A percentile compares a stretch with the other conserved stretches of the same genome.
Conservation (phyloP, 176 grass and related monocot genomes). For the Rhipidocladum racemiflorum region DNA sequence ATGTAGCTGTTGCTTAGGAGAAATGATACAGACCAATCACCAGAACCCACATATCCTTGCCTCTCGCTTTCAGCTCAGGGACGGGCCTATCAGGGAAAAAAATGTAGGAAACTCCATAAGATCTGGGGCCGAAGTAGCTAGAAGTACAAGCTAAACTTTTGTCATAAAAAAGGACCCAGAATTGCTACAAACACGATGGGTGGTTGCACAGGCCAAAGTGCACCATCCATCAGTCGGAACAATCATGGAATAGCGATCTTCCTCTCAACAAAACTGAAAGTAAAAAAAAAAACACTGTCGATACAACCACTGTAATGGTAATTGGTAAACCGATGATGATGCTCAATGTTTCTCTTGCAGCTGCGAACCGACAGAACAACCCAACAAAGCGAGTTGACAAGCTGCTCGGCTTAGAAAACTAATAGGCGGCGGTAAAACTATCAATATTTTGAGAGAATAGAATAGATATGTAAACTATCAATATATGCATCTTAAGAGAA, state of each 20-base stretch:
- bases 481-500: not conserved
- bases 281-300: not conserved
- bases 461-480: not conserved
- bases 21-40: slow-evolving; percentile 30
- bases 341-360: slow-evolving; percentile 6
- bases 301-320: not conserved
- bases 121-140: slow-evolving; percentile 3
- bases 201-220: not conserved
- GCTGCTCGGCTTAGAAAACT: not conserved
- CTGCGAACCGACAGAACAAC: not conserved
- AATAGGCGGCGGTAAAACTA: not conserved
- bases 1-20: slow-evolving; percentile 29
- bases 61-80: not conserved
- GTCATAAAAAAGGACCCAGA: not conserved
- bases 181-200: not conserved
- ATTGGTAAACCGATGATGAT: not conserved
- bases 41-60: not conserved
- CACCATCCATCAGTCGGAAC: not conserved
- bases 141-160: slow-evolving; percentile 19
- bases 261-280: not conserved
- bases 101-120: not conserved
- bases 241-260: not conserved
- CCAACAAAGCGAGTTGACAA: not conserved
- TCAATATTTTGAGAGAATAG: not conserved
- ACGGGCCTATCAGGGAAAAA: not conserved